Evolutionary conservation across 805 yeast genomes (phyloP).

Genomic region (Saccharomycopsis lassenensis): DNA sequence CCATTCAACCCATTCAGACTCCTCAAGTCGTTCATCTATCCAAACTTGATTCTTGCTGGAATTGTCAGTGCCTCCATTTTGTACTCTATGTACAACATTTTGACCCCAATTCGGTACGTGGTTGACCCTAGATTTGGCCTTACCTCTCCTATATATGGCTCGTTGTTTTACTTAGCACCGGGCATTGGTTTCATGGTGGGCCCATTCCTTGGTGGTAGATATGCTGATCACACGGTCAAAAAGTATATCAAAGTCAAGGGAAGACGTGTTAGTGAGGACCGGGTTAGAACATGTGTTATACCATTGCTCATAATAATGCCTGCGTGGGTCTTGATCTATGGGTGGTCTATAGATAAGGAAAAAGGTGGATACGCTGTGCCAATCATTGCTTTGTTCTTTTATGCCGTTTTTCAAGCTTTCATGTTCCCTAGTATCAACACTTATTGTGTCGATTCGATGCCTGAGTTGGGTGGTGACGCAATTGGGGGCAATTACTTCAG

Average conservation of each 20-base stretch:
- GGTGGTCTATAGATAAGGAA: conserved; percentile 39
- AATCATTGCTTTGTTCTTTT: conserved; percentile 35
- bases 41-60: conserved; percentile 35
- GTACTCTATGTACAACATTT: conserved; percentile 39
- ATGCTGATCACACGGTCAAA: conserved; percentile 39
- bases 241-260: conserved; percentile 33
- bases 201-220: conserved; percentile 40
- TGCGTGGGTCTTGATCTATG: conserved; percentile 35
- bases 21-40: conserved; percentile 31
- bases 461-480: conserved; percentile 43
- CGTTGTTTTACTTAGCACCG: conserved; percentile 45
- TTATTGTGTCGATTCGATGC: conserved; percentile 49
- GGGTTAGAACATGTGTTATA: conserved; percentile 31
- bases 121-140: conserved; percentile 45
- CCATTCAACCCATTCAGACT: conserved; percentile 37
- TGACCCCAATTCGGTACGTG: conserved; percentile 46
- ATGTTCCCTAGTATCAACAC: conserved; percentile 44
- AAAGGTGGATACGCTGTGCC: conserved; percentile 49
- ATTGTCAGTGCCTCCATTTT: conserved; percentile 30
- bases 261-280: conserved; percentile 40
- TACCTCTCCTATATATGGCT: conserved; percentile 36
- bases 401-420: conserved; percentile 41
- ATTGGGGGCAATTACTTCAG: conserved; percentile 43
- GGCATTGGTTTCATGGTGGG: conserved; percentile 45
- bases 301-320: conserved; percentile 38